phyloP scores from a whole-genome alignment of 106 monocot species.

The Apostasia shenzhenica region DNA sequence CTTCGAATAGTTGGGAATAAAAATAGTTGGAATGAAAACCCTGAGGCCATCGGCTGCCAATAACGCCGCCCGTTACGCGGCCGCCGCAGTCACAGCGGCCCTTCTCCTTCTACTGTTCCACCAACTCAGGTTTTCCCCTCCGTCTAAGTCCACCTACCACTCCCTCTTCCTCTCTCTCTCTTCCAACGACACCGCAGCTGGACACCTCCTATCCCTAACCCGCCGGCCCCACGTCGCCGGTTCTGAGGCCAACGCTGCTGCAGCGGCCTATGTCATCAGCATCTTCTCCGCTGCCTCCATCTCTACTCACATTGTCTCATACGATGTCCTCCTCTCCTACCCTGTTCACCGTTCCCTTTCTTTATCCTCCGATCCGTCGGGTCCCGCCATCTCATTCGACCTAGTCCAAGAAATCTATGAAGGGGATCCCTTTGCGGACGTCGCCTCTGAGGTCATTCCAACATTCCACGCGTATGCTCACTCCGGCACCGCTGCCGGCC shows the following conservation, averaged over 20 bases:
- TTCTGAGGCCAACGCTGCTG: conserved; percentile 30
- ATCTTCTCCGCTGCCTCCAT: conserved; percentile 27
- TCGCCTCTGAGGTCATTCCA: conserved; percentile 26
- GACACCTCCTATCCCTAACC: conserved; percentile 49
- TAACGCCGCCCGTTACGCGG: not conserved
- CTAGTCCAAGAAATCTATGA: conserved; percentile 30
- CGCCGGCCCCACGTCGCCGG: conserved; percentile 49
- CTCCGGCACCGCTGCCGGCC: conserved; percentile 50
- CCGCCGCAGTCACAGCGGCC: conserved; percentile 1
- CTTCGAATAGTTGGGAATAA: too few relatives aligned
- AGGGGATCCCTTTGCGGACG: conserved; percentile 31
- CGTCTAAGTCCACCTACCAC: conserved; percentile 37
- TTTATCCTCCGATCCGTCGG: conserved; percentile 6
- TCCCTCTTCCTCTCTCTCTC: conserved; percentile 47
- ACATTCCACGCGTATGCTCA: conserved; percentile 66
- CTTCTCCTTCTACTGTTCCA: conserved; percentile 5
- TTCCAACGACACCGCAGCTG: conserved; percentile 42
- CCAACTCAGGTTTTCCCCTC: conserved; percentile 10
- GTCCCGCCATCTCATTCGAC: conserved; percentile 12
- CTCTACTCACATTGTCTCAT: conserved; percentile 24
- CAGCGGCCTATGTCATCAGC: conserved; percentile 31
- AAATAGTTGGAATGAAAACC: too few relatives aligned
- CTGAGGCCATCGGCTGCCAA: too few relatives aligned
- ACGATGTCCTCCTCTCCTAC: conserved; percentile 45
- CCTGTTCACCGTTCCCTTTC: conserved; percentile 43